Conservation (phyloP, 441 rosid genomes). For the Erysimum pusillum region DNA sequence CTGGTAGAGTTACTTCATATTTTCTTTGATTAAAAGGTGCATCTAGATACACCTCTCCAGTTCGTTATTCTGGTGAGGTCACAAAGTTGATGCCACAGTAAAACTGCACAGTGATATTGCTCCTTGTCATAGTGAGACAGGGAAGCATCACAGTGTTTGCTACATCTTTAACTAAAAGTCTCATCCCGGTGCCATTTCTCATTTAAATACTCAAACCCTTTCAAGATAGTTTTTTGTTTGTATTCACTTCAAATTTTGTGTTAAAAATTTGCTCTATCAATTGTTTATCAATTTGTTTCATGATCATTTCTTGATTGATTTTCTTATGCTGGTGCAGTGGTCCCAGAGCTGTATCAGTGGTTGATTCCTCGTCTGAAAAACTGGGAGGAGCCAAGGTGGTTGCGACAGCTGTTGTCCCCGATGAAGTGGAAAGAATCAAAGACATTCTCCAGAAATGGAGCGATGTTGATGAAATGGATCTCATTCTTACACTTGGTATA, state of each 20-base stretch:
- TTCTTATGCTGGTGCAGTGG: constrained; percentile 63
- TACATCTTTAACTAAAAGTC: constrained; percentile 45
- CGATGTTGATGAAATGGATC: constrained; percentile 80
- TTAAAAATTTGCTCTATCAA: constrained; percentile 1
- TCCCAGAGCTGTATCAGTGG: constrained; percentile 80
- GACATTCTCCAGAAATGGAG: constrained; percentile 79
- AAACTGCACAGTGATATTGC: constrained; percentile 68
- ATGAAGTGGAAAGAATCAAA: constrained; percentile 78
- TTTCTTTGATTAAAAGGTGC: constrained; percentile 48
- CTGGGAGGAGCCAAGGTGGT: constrained; percentile 88
- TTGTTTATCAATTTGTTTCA: background rate
- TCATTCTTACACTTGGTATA: constrained; percentile 88
- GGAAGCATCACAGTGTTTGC: constrained; percentile 59
- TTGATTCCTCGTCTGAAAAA: constrained; percentile 82
- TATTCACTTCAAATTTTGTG: background rate
- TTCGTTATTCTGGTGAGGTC: constrained; percentile 79
- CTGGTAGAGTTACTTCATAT: constrained; percentile 23
- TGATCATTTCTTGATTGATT: constrained; percentile 12
- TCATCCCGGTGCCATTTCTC: constrained; percentile 13
- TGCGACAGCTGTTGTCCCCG: constrained; percentile 78
- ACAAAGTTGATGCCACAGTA: constrained; percentile 81
- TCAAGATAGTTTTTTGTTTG: background rate
- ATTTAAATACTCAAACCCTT: constrained; percentile 2
- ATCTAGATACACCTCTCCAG: constrained; percentile 88
- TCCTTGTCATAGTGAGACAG: constrained; percentile 62